Evolutionary conservation across 148 eudicot species (phyloP), one percentile per base, ranked within the genome.

Genomic region (Chenopodium album): DNA sequence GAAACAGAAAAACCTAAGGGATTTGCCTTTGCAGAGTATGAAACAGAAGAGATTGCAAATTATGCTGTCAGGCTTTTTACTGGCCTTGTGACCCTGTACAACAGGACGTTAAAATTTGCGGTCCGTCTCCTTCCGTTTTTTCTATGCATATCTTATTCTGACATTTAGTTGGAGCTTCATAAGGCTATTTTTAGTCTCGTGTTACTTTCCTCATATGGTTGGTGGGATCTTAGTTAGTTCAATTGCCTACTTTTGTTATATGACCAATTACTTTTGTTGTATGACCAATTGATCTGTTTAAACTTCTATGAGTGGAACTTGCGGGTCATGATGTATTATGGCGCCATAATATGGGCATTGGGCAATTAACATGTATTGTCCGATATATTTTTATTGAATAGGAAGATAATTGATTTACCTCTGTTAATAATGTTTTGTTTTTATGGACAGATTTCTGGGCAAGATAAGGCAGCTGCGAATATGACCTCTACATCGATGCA

Each of bases 1-100:
- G 99, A 95, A 88, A 93, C 98, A n/a, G 93, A 91, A 73, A 89
- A 88, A 75, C 91, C 91, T 14, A 95, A 94, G 89, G 99, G 98
- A 67, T 91, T 32, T 87, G 98, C 99, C 46, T 95, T 95, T 86
- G 99, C 95, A 5, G 92, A 95, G 82, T 95, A 92, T 78, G 99
- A 95, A 85, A 88, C 88, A 23, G 92, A 89, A 73, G 99, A 95
- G 89, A 89, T 91, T 78, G 99, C 98, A 76, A 90, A 87, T 74
- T 93, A 95, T 88, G 99, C 97, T 77, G 97, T 92, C 78, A 89
- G 80, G 89, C 97, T 95, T 80, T 95, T 93, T 83, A 82, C 98
- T 84, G 97, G 99, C 37, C 93, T 95, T 66, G 98, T 95, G 32
- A 95, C 92, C 73, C 91, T 95, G 59, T 91, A 91, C 88, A 92